Conservation (phyloP, 2,329 filamentous ascomycete genomes). For the Juglanconis sp. region DNA sequence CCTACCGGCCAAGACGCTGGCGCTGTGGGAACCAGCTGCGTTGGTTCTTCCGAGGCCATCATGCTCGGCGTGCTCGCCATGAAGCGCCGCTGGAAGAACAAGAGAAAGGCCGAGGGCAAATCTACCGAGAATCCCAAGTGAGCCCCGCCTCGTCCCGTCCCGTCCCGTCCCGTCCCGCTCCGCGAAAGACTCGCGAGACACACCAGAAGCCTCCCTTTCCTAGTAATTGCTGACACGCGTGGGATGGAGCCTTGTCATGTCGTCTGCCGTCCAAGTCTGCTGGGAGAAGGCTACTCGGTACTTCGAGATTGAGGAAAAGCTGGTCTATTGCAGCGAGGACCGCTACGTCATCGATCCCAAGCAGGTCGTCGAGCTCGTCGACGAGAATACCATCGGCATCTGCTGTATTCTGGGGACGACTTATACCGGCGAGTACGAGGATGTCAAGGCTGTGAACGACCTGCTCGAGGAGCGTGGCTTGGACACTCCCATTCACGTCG, state of each 20-base stretch:
- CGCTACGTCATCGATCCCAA: conserved; percentile 63
- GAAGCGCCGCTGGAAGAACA: conserved; percentile 93
- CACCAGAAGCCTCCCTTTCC: too few relatives aligned
- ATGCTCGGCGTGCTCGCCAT: conserved; percentile 82
- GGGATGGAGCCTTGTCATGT: conserved; percentile 69
- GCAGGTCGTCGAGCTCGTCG: conserved; percentile 57
- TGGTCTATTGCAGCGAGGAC: conserved; percentile 60
- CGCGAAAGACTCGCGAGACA: conserved; percentile 12
- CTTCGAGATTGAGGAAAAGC: conserved; percentile 91
- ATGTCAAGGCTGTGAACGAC: conserved; percentile 89
- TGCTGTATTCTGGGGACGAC: conserved; percentile 88
- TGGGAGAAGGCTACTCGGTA: conserved; percentile 92
- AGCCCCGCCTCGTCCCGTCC: too few relatives aligned
- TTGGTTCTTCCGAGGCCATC: conserved; percentile 87
- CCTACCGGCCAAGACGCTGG: conserved; percentile 54
- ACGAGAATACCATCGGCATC: conserved; percentile 82
- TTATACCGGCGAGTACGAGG: conserved; percentile 94
- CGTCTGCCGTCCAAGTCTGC: conserved; percentile 91
- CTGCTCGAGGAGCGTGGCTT: conserved; percentile 71
- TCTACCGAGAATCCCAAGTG: conserved; percentile 72
- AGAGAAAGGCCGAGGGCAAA: conserved; percentile 78
- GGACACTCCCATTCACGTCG: conserved; percentile 66
- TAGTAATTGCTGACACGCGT: too few relatives aligned
- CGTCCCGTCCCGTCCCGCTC: too few relatives aligned
- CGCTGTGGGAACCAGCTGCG: conserved; percentile 78